Evolutionary conservation across 305 asterid genomes (phyloP).

Genomic region (Fraxinus angustifolia): DNA sequence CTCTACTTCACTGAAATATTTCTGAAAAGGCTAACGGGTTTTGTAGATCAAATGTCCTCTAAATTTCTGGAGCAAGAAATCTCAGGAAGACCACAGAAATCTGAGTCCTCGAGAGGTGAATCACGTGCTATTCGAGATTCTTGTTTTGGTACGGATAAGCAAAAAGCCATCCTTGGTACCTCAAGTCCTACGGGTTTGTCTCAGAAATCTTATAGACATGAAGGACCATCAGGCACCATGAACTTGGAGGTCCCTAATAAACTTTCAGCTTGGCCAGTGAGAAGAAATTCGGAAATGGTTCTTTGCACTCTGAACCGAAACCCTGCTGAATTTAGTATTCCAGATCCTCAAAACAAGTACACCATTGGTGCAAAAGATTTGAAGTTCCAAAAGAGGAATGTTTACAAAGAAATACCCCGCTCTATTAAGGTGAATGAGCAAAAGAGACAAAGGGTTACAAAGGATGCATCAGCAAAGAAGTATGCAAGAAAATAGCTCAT

Average conservation of each 20-base stretch:
- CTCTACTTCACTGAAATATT: not conserved
- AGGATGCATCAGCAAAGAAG: conserved; percentile 29
- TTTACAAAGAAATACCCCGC: conserved; percentile 21
- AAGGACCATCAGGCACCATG: not conserved
- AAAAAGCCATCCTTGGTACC: not conserved
- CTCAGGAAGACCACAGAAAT: not conserved
- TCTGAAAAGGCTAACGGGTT: not conserved
- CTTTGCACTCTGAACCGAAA: conserved; percentile 56
- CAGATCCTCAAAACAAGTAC: conserved; percentile 48
- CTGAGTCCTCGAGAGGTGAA: conserved; percentile 6
- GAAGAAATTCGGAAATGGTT: conserved; percentile 17
- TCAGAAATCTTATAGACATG: not conserved
- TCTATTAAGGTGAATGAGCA: conserved; percentile 24
- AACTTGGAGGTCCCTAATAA: conserved; percentile 23
- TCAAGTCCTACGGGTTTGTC: not conserved
- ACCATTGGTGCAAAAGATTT: conserved; percentile 52
- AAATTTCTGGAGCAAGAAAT: not conserved
- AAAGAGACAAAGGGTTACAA: conserved; percentile 39
- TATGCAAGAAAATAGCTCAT: conserved; percentile 19
- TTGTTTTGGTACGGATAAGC: not conserved
- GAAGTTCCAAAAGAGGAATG: conserved; percentile 32
- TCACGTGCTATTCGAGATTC: not conserved
- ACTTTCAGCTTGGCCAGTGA: conserved; percentile 11
- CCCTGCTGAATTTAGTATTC: conserved; percentile 70
- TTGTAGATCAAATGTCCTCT: not conserved